These are phyloP conservation scores for Clarireedia monteithiana DNA, from an alignment of 2,329 filamentous ascomycete genomes.

Conservation along the genomic window DNA sequence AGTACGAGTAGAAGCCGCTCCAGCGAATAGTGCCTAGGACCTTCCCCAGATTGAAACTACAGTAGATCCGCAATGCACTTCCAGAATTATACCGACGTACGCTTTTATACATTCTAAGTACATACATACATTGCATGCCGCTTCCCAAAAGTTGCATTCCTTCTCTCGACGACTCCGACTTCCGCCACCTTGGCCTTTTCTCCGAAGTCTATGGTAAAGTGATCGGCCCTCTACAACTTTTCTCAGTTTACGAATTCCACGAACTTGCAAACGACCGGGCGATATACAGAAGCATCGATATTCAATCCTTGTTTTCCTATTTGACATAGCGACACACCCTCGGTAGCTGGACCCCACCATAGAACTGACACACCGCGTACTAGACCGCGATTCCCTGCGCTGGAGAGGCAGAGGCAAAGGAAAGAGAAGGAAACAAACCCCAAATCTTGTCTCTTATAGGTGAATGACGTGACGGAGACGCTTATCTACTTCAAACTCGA, in stretches of 20 bases:
- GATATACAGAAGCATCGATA: not conserved
- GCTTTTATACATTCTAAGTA: too few relatives aligned
- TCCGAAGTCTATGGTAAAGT: too few relatives aligned
- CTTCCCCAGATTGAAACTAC: conserved; percentile 22
- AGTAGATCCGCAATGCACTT: not conserved
- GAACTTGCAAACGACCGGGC: not conserved
- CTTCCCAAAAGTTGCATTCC: conserved; percentile 7
- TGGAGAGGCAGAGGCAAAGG: not conserved
- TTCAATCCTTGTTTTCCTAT: conserved; percentile 5
- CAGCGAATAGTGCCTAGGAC: conserved; percentile 18
- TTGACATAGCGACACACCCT: conserved; percentile 9
- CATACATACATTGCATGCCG: not conserved
- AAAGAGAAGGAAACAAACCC: not conserved
- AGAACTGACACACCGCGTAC: conserved; percentile 7
- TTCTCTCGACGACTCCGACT: not conserved
- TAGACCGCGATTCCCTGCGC: conserved; percentile 1
- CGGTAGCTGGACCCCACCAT: conserved; percentile 8
- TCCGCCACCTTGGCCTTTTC: too few relatives aligned
- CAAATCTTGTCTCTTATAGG: not conserved
- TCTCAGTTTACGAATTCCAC: not conserved
- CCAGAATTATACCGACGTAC: too few relatives aligned
- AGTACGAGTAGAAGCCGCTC: too few relatives aligned
- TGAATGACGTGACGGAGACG: not conserved
- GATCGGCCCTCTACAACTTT: not conserved
- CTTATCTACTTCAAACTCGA: not conserved